These are phyloP conservation scores for Corylus americana DNA, from an alignment of 306 rosid species.

Conservation along the genomic window DNA sequence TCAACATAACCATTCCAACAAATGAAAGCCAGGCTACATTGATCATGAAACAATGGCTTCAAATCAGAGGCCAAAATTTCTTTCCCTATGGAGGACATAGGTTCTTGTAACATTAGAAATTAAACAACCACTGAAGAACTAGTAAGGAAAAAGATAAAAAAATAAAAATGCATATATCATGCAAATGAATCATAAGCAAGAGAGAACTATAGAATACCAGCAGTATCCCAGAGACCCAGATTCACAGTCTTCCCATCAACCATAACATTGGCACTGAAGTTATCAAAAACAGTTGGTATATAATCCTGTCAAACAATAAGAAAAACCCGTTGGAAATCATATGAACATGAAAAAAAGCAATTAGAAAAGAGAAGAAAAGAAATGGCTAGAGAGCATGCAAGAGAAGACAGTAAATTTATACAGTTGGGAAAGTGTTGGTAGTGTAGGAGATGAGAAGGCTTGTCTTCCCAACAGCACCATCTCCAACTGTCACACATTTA, in stretches of 20 bases:
- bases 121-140: background rate
- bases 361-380: background rate
- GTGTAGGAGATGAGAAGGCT: slow-evolving; percentile 51
- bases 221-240: slow-evolving; percentile 69
- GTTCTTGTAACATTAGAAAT: background rate
- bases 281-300: slow-evolving; percentile 61
- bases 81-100: background rate
- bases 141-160: background rate
- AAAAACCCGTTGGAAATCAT: slow-evolving; percentile 18
- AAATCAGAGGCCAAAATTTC: background rate
- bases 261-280: slow-evolving; percentile 56
- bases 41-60: background rate
- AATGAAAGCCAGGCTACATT: background rate
- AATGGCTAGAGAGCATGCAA: background rate
- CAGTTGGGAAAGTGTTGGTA: slow-evolving; percentile 49
- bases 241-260: slow-evolving; percentile 52
- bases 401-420: background rate
- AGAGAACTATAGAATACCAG: slow-evolving; percentile 38
- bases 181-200: background rate
- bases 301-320: slow-evolving; percentile 42
- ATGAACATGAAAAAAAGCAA: background rate
- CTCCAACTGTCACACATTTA: slow-evolving; percentile 48
- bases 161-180: background rate
- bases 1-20: background rate
- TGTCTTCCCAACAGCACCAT: slow-evolving; percentile 53